These are phyloP conservation scores for Vigna angularis DNA, from an alignment of 306 rosid genomes.

Conservation along the genomic window DNA sequence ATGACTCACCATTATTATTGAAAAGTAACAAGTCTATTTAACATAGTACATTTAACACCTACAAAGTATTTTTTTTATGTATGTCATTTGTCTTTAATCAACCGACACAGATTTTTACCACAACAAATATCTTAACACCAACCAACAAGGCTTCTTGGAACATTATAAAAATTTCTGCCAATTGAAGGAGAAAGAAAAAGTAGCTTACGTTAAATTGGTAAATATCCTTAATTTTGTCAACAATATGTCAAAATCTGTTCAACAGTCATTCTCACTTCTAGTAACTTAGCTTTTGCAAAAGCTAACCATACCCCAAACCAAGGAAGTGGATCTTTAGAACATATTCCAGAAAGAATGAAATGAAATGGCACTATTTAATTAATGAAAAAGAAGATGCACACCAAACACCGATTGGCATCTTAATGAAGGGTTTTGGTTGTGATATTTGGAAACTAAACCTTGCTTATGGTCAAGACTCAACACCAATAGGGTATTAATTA, in stretches of 20 bases:
- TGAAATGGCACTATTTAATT: background rate
- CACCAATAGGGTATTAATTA: constrained; percentile 11
- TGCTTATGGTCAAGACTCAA: constrained; percentile 6
- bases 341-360: constrained; percentile 40
- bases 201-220: background rate
- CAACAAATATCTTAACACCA: background rate
- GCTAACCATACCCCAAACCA: constrained; percentile 41
- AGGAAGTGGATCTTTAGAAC: constrained; percentile 43
- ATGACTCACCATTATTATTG: too few species aligned
- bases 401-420: constrained; percentile 41
- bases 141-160: background rate
- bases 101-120: background rate
- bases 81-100: background rate
- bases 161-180: background rate
- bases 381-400: background rate
- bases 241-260: constrained; percentile 25
- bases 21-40: background rate
- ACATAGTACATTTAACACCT: background rate
- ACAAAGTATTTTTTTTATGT: background rate
- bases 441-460: constrained; percentile 24
- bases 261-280: background rate
- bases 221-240: background rate
- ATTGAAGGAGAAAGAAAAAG: background rate
- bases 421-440: constrained; percentile 37
- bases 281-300: constrained; percentile 27